Base-by-base conservation (phyloP, 768 basidiomycete genomes). In the Suillus brevipes region DNA sequence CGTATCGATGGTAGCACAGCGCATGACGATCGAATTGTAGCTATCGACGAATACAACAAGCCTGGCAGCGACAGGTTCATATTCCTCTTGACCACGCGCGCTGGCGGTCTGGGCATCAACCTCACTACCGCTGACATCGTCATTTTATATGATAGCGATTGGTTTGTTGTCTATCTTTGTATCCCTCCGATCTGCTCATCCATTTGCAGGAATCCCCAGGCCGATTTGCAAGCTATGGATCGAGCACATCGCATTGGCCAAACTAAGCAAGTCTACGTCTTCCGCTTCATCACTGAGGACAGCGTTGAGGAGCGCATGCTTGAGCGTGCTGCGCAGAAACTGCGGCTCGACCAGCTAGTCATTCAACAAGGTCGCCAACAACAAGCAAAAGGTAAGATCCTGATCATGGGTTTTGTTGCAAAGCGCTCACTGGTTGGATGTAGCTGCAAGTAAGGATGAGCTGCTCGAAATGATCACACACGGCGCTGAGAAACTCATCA, bases 151-250 rank as follows among this genome's bases (percentile, higher is more conserved):
- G 97, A 99, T 71, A 94, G 91, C 67, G 97, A 99, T 75, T 99
- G 97, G 96, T 91, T 65, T 31, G 83, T 18, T 43, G n/a, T 42
- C 38, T 67, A 36, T 25, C 14, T 10, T 56, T 8, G 31, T 31
- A 36, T 62, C 10, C 36, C 37, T 31, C 20, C 61, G 14, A 3
- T 40, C 16, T 63, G 67, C n/a, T 71, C 59, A 55, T 25, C 38
- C n/a, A 34, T 55, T 7, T 52, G 23, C 68, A 94, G 91, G 95
- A 99, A 99, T 76, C 97, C 97, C 2, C 97, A 99, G 79, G 97
- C 97, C 2, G 97, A 99, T 81, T 78, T 99, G 55, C 97, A 99
- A 75, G 97, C 97, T 6, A 98, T 97, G 97, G 95, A 99, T 73
- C 92, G 95, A 64, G 96, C 96, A 0, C 95, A 97, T 79, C 92